These are phyloP conservation scores for Nitzschia sp. DNA, from an alignment of 108 stramenopile genomes.

Conservation along the genomic window DNA sequence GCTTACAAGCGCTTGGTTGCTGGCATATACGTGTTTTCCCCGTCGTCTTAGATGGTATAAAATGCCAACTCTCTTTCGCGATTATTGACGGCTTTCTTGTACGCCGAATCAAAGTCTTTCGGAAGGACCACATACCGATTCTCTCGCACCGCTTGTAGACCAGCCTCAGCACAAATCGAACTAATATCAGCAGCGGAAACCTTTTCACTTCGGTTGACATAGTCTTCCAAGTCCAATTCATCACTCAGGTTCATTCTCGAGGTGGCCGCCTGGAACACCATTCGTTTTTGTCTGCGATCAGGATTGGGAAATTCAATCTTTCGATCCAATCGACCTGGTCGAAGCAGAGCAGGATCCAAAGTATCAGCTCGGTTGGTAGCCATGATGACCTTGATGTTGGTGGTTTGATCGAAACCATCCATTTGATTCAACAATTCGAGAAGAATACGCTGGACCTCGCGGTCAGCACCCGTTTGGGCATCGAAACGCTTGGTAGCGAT, in stretches of 20 bases:
- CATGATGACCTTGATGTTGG: slow-evolving; percentile 99
- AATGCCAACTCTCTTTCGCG: slow-evolving; percentile 95
- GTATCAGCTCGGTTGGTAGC: slow-evolving; percentile 99
- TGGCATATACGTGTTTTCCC: too few relatives aligned
- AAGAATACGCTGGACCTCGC: slow-evolving; percentile 99
- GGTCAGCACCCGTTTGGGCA: slow-evolving; percentile 98
- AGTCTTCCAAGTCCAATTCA: slow-evolving; percentile 98
- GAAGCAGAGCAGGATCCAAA: slow-evolving; percentile 96
- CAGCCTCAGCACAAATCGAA: slow-evolving; percentile 97
- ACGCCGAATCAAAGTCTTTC: slow-evolving; percentile 98
- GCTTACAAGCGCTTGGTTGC: too few relatives aligned
- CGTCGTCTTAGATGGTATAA: slow-evolving; percentile 77
- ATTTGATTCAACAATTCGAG: slow-evolving; percentile 99
- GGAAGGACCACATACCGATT: slow-evolving; percentile 99
- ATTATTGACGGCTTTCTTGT: slow-evolving; percentile 98
- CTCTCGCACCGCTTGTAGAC: slow-evolving; percentile 96
- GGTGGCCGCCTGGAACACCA: slow-evolving; percentile 99
- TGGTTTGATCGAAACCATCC: slow-evolving; percentile 99
- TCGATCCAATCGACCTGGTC: slow-evolving; percentile 98
- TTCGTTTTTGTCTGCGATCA: slow-evolving; percentile 98
- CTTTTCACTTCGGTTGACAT: slow-evolving; percentile 98
- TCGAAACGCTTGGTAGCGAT: slow-evolving; percentile 99
- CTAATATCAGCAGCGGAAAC: slow-evolving; percentile 94
- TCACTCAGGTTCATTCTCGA: slow-evolving; percentile 97
- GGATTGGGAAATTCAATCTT: slow-evolving; percentile 99